Evolutionary conservation across 2,329 filamentous ascomycete species (phyloP).

Genomic region (Paracoccidioides brasiliensis): DNA sequence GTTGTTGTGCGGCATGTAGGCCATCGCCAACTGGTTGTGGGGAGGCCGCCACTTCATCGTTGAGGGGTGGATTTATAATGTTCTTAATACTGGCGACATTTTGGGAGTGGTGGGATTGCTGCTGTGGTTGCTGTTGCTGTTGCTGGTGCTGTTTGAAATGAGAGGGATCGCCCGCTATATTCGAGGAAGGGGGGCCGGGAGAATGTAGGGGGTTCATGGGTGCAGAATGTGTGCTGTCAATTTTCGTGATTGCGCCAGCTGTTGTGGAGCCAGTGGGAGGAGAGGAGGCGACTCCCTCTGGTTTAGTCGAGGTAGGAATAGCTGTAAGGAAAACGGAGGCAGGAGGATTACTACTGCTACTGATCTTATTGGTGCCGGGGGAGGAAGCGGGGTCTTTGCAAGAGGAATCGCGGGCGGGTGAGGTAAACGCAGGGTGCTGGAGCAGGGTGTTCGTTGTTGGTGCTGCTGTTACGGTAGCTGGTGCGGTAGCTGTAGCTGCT

Average conservation of each 20-base stretch:
- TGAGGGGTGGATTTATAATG: conserved; percentile 57
- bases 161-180: conserved; percentile 6
- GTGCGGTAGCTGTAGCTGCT: background rate
- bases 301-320: background rate
- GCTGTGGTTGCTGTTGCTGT: conserved; percentile 27
- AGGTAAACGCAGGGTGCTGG: conserved; percentile 1
- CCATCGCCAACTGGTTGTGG: conserved; percentile 5
- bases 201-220: background rate
- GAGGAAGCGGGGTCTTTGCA: background rate
- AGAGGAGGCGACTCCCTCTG: background rate
- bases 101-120: conserved; percentile 37
- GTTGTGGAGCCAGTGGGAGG: background rate
- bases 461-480: conserved; percentile 17
- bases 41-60: conserved; percentile 32
- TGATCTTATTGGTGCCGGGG: background rate
- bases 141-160: conserved; percentile 18
- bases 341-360: background rate
- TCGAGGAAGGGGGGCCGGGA: background rate
- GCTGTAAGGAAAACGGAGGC: background rate
- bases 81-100: conserved; percentile 73
- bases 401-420: background rate
- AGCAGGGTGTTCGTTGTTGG: conserved; percentile 9
- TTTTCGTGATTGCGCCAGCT: background rate
- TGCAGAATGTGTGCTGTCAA: background rate
- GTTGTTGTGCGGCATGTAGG: conserved; percentile 2